Percentiles rank a stretch among this genome's conserved stretches.
phyloP scores from a whole-genome alignment of 1,139 yeast genomes.

The Debaryomyces subglobosus region DNA sequence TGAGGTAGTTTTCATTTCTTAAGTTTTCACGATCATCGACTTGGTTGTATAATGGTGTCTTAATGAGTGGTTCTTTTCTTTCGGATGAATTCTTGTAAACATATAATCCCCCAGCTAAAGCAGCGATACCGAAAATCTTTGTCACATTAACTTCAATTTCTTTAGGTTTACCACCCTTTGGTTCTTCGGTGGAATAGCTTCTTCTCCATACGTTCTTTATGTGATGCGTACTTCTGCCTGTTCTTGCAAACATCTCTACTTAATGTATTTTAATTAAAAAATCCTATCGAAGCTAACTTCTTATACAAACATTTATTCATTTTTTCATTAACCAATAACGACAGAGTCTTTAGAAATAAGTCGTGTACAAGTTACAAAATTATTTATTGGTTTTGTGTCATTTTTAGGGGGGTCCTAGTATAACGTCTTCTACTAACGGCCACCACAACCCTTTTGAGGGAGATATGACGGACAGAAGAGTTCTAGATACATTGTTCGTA shows the following conservation, averaged over 20 bases:
- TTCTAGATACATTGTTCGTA: background rate
- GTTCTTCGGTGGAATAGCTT: conserved; percentile 35
- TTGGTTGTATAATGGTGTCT: conserved; percentile 43
- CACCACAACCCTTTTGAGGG: background rate
- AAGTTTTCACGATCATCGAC: conserved; percentile 39
- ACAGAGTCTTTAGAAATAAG: conserved; percentile 1
- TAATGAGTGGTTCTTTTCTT: conserved; percentile 42
- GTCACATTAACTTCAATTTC: conserved; percentile 43
- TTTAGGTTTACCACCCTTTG: conserved; percentile 32
- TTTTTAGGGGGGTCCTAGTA: background rate
- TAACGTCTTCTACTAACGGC: background rate
- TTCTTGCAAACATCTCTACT: conserved; percentile 27
- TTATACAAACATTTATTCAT: conserved; percentile 1
- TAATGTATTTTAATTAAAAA: background rate
- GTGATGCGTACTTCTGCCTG: conserved; percentile 18
- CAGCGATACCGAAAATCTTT: conserved; percentile 47
- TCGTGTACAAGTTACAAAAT: background rate
- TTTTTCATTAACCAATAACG: conserved; percentile 10
- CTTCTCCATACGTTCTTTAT: conserved; percentile 22
- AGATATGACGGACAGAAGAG: background rate
- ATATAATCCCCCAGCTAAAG: conserved; percentile 41
- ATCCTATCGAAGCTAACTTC: background rate
- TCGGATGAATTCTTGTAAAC: conserved; percentile 42
- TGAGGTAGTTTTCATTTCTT: conserved; percentile 43
- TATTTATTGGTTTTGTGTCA: conserved; percentile 1